These are phyloP conservation scores for Heterococcus sp. DNA, from an alignment of 108 stramenopile species.

Conservation along the genomic window DNA sequence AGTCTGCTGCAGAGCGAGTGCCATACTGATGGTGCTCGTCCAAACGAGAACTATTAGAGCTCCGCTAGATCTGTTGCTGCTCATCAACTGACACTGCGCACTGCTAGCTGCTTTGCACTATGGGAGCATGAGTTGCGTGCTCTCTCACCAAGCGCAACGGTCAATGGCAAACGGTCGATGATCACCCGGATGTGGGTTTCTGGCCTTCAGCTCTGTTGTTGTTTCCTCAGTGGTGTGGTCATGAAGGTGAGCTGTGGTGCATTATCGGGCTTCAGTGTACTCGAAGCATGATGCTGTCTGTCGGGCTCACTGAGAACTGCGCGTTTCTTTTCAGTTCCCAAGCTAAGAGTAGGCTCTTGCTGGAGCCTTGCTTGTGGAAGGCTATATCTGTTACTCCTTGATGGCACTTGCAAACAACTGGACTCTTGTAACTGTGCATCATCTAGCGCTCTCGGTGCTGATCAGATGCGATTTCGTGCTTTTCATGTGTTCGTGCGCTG, in stretches of 20 bases:
- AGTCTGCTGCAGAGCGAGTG: not conserved
- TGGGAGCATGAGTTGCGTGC: slow-evolving; percentile 3
- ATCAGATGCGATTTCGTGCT: not conserved
- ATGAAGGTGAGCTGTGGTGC: too few species aligned
- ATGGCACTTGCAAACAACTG: not conserved
- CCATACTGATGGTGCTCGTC: not conserved
- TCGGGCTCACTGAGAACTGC: not conserved
- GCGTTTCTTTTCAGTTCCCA: not conserved
- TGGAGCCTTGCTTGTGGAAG: too few species aligned
- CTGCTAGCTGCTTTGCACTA: not conserved
- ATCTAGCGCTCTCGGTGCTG: not conserved
- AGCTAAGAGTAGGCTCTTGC: not conserved
- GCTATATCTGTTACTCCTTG: too few species aligned
- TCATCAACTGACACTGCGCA: not conserved
- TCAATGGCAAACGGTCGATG: too few species aligned
- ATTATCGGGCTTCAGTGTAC: not conserved
- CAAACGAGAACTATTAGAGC: not conserved
- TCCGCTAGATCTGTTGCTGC: not conserved
- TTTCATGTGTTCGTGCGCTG: not conserved
- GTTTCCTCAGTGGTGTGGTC: too few species aligned
- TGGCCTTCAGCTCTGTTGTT: too few species aligned
- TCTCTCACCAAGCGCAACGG: too few species aligned
- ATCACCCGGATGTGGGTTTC: too few species aligned
- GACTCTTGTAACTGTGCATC: not conserved
- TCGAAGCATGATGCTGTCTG: not conserved